These are phyloP conservation scores for Rhizophora apiculata DNA, from an alignment of 345 rosid species.

Conservation along the genomic window DNA sequence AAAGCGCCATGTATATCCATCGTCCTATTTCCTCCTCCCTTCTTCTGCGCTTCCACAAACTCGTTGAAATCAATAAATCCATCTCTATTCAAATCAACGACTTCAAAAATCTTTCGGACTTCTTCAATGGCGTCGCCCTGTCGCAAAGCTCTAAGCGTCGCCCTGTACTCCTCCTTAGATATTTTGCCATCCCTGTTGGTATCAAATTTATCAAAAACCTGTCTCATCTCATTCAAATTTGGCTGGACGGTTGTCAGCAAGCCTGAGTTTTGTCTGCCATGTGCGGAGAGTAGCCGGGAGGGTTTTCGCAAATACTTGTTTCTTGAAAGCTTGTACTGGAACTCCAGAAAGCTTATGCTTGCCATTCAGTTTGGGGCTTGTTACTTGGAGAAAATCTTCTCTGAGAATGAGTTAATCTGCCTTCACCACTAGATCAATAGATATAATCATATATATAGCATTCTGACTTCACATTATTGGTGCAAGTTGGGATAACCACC, in stretches of 20 bases:
- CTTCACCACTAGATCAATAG: neutral
- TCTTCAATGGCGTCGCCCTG: conserved; percentile 44
- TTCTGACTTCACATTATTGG: neutral
- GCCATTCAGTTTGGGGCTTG: conserved; percentile 31
- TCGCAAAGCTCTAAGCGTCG: conserved; percentile 55
- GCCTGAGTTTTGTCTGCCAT: conserved; percentile 54
- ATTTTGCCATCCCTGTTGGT: conserved; percentile 81
- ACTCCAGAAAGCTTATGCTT: conserved; percentile 55
- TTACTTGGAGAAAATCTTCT: neutral
- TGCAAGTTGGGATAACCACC: neutral
- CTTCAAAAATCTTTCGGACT: conserved; percentile 57
- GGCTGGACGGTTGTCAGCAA: conserved; percentile 41
- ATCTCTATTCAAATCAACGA: conserved; percentile 71
- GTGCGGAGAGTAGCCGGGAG: conserved; percentile 54
- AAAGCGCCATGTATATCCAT: conserved; percentile 62
- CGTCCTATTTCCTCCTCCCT: conserved; percentile 53
- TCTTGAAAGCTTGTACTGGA: conserved; percentile 68
- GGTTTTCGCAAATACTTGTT: conserved; percentile 53
- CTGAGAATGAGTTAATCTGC: neutral
- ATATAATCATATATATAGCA: neutral
- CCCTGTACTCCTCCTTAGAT: conserved; percentile 75
- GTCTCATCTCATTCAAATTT: conserved; percentile 54
- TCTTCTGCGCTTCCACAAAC: conserved; percentile 63
- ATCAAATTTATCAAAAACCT: conserved; percentile 68
- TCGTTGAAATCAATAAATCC: conserved; percentile 83